Evolutionary conservation across 2,329 filamentous ascomycete genomes (phyloP).

Genomic region (Colletotrichum trifolii): DNA sequence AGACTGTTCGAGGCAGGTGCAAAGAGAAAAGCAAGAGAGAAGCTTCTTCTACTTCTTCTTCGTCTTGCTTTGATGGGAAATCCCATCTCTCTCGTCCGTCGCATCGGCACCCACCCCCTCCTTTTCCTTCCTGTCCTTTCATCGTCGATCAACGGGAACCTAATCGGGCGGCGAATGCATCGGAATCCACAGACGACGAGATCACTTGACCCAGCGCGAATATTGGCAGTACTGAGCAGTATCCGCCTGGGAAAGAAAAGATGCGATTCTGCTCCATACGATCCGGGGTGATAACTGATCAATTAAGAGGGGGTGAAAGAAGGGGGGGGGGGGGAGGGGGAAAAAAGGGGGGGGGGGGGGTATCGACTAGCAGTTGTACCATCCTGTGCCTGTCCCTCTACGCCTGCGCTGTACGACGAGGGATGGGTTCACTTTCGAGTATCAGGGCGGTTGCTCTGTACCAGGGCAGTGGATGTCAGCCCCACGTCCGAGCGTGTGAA

Average conservation of each 20-base stretch:
- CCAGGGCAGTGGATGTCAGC: constrained; percentile 9
- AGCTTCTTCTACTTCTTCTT: too few relatives aligned
- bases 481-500: constrained; percentile 19
- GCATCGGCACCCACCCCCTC: background rate
- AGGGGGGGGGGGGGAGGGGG: background rate
- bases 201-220: constrained; percentile 20
- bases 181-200: background rate
- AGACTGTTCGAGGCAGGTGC: too few relatives aligned
- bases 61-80: background rate
- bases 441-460: background rate
- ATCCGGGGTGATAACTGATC: constrained; percentile 14
- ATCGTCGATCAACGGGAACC: constrained; percentile 27
- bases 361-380: too few relatives aligned
- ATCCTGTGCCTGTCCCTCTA: too few relatives aligned
- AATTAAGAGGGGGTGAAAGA: constrained; percentile 18
- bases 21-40: background rate
- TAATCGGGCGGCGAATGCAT: constrained; percentile 24
- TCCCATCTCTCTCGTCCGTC: too few relatives aligned
- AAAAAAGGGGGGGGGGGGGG: background rate
- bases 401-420: background rate
- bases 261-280: constrained; percentile 13
- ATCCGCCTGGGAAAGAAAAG: background rate
- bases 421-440: background rate
- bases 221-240: too few relatives aligned
- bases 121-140: background rate